Conservation (phyloP, 1,284 basidiomycete genomes). For the Malassezia obtusa region DNA sequence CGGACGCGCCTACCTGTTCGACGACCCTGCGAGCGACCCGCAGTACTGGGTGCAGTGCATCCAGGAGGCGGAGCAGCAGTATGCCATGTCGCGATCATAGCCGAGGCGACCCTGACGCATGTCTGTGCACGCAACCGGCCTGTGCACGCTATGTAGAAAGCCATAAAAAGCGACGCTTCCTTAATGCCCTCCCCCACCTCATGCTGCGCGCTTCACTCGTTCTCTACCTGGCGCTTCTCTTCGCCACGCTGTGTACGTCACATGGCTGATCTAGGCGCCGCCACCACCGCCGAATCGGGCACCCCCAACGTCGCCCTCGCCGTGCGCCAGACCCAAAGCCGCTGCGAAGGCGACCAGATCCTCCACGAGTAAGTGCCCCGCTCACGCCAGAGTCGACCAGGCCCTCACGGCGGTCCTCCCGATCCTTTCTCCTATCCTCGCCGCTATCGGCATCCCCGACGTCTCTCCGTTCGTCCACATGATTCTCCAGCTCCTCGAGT, state of each 20-base stretch:
- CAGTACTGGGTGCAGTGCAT: conserved; percentile 28
- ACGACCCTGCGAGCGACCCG: conserved; percentile 34
- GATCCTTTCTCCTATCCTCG: conserved; percentile 1
- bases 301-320: not conserved
- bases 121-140: not conserved
- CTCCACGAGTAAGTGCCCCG: not conserved
- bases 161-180: too few relatives aligned
- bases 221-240: not conserved
- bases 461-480: conserved; percentile 3
- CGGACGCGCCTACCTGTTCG: conserved; percentile 24
- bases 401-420: conserved; percentile 3
- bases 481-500: conserved; percentile 1
- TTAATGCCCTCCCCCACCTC: not conserved
- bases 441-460: not conserved
- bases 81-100: not conserved
- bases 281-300: not conserved
- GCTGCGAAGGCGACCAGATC: not conserved
- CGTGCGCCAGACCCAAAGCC: not conserved
- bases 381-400: conserved; percentile 2
- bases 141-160: too few relatives aligned
- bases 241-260: not conserved
- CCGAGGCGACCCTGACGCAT: not conserved
- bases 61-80: conserved; percentile 18
- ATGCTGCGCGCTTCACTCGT: not conserved
- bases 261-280: not conserved